These are phyloP conservation scores for Clonostachys byssicola DNA, from an alignment of 2,329 filamentous ascomycete species.

Conservation along the genomic window DNA sequence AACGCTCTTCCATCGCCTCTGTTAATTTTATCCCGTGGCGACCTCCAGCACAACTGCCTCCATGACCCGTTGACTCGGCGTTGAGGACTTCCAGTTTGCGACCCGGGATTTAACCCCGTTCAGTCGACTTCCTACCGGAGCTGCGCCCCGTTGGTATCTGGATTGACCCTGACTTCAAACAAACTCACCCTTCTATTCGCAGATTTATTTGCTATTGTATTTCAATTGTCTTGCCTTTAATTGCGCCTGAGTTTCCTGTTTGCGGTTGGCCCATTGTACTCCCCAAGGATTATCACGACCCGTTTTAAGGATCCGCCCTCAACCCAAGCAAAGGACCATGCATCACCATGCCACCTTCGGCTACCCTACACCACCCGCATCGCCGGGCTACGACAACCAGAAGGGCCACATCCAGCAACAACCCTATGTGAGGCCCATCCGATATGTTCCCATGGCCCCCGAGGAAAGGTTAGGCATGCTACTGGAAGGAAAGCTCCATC, in stretches of 20 bases:
- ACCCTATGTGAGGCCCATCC: slow-evolving; percentile 16
- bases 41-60: neutral
- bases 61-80: slow-evolving; percentile 49
- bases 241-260: neutral
- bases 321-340: slow-evolving; percentile 33
- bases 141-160: neutral
- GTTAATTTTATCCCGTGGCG: neutral
- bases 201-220: neutral
- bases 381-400: slow-evolving; percentile 46
- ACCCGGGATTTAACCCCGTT: neutral
- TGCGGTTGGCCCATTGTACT: slow-evolving; percentile 5
- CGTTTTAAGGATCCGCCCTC: slow-evolving; percentile 13
- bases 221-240: neutral
- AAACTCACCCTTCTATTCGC: no score
- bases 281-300: slow-evolving; percentile 20
- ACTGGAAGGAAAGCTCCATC: slow-evolving; percentile 76
- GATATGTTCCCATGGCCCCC: slow-evolving; percentile 58
- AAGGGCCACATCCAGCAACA: slow-evolving; percentile 35
- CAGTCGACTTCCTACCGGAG: neutral
- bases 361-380: slow-evolving; percentile 55
- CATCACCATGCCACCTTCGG: slow-evolving; percentile 54
- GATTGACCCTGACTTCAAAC: neutral
- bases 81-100: slow-evolving; percentile 20
- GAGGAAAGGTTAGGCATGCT: slow-evolving; percentile 84
- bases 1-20: slow-evolving; percentile 5